These are phyloP conservation scores for Xylariaceae sp. DNA, from an alignment of 2,329 filamentous ascomycete genomes.

Conservation along the genomic window DNA sequence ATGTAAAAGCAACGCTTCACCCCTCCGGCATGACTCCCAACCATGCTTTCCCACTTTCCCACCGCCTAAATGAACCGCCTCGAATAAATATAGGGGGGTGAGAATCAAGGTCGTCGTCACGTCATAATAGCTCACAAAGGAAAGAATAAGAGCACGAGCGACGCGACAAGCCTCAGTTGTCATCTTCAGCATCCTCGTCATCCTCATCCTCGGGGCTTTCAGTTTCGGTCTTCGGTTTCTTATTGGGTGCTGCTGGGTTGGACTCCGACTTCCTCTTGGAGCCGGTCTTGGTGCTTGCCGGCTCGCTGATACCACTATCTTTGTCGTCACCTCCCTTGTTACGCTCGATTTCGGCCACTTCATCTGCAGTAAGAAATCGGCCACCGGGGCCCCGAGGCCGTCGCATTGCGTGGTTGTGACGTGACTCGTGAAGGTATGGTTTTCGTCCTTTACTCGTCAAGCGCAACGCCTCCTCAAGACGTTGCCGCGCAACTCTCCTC, in stretches of 20 bases:
- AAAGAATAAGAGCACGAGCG: slow-evolving; percentile 10
- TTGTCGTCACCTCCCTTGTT: slow-evolving; percentile 42
- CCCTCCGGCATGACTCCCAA: slow-evolving; percentile 23
- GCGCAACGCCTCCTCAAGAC: slow-evolving; percentile 85
- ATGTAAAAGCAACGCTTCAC: slow-evolving; percentile 22
- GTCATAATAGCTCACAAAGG: slow-evolving; percentile 29
- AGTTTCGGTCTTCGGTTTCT: slow-evolving; percentile 44
- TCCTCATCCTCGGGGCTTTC: slow-evolving; percentile 40
- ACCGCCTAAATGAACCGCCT: slow-evolving; percentile 17
- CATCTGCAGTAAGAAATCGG: slow-evolving; percentile 92
- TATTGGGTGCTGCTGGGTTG: slow-evolving; percentile 43
- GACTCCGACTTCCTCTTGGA: slow-evolving; percentile 60
- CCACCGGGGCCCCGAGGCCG: slow-evolving; percentile 89
- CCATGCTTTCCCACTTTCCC: slow-evolving; percentile 18
- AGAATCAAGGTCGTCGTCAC: slow-evolving; percentile 29
- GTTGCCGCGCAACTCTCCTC: slow-evolving; percentile 85
- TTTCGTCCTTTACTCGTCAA: slow-evolving; percentile 94
- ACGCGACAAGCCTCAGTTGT: slow-evolving; percentile 29
- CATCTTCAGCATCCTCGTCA: slow-evolving; percentile 39
- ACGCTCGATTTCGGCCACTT: slow-evolving; percentile 85
- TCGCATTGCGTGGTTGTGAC: slow-evolving; percentile 98
- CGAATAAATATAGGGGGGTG: slow-evolving; percentile 26
- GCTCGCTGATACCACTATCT: slow-evolving; percentile 28
- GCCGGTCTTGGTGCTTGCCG: slow-evolving; percentile 33
- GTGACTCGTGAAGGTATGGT: slow-evolving; percentile 93